phyloP scores from a whole-genome alignment of 2,329 filamentous ascomycete genomes.

The Tolypocladium inflatum region DNA sequence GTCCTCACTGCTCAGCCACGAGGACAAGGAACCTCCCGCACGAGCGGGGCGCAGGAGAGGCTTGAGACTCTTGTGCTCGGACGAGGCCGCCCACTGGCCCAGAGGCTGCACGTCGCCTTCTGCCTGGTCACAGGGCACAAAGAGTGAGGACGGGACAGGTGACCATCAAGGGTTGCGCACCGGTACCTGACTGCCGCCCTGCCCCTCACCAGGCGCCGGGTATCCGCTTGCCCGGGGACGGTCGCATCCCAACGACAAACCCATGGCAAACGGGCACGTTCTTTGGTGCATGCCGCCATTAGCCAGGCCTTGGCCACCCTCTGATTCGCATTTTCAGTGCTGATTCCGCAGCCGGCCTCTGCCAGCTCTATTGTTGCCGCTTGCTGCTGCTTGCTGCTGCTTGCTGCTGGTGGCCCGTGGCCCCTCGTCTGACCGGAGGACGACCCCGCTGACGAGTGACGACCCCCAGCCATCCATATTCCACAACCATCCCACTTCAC shows the following conservation, averaged over 20 bases:
- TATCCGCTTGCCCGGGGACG: not conserved
- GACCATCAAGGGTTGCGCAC: not conserved
- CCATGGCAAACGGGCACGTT: not conserved
- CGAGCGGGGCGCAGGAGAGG: not conserved
- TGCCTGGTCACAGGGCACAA: not conserved
- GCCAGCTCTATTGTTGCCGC: not conserved
- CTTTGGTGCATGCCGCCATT: not conserved
- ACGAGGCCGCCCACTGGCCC: not conserved
- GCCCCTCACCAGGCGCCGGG: not conserved
- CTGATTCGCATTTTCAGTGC: too few relatives aligned
- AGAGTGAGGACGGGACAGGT: not conserved
- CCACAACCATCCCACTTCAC: not conserved
- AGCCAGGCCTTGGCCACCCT: not conserved
- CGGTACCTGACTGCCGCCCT: not conserved
- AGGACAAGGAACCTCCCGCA: not conserved
- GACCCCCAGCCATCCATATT: not conserved
- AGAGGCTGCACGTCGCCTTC: not conserved
- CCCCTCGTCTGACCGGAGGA: not conserved
- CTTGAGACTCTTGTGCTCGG: not conserved
- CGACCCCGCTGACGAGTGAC: not conserved
- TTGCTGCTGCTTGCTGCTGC: not conserved
- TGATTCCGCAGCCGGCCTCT: not conserved
- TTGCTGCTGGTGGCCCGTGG: not conserved
- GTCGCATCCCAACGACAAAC: not conserved
- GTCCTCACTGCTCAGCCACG: not conserved